Percentiles rank a stretch among this genome's conserved stretches.
These are phyloP conservation scores for Colletotrichum phormii DNA, from an alignment of 2,329 filamentous ascomycete genomes.

Conservation along the genomic window DNA sequence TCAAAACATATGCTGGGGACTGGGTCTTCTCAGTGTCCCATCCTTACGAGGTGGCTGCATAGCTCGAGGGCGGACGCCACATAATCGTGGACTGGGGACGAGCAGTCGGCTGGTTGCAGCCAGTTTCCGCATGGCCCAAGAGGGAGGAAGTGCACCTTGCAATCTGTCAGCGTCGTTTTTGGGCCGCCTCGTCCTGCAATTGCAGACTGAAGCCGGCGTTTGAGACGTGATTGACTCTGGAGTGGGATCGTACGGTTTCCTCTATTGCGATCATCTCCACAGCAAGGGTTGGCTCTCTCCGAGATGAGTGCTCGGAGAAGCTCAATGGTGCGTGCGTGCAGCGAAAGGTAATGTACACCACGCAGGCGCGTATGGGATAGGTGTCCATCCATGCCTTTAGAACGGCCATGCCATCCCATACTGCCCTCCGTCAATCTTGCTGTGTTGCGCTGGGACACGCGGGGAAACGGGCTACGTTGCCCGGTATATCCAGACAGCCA, in stretches of 20 bases:
- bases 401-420: slow-evolving; percentile 14
- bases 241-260: slow-evolving; percentile 9
- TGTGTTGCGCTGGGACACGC: background rate
- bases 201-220: slow-evolving; percentile 11
- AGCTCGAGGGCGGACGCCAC: slow-evolving; percentile 19
- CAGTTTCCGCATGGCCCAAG: background rate
- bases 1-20: background rate
- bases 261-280: background rate
- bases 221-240: slow-evolving; percentile 18
- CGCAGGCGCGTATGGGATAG: background rate
- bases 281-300: background rate
- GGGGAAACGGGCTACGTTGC: background rate
- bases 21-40: background rate
- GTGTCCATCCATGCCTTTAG: background rate
- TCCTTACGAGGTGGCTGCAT: background rate
- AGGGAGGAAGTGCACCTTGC: background rate
- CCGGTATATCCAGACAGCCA: background rate
- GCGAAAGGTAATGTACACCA: background rate
- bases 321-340: slow-evolving; percentile 2
- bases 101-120: background rate
- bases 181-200: background rate
- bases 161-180: background rate
- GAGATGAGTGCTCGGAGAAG: background rate
- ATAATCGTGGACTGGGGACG: background rate
- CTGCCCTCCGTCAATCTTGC: background rate